A percentile compares a stretch with the other conserved stretches of the same genome.
Evolutionary conservation across 768 basidiomycete species (phyloP).

Genomic region (Russula emetica): DNA sequence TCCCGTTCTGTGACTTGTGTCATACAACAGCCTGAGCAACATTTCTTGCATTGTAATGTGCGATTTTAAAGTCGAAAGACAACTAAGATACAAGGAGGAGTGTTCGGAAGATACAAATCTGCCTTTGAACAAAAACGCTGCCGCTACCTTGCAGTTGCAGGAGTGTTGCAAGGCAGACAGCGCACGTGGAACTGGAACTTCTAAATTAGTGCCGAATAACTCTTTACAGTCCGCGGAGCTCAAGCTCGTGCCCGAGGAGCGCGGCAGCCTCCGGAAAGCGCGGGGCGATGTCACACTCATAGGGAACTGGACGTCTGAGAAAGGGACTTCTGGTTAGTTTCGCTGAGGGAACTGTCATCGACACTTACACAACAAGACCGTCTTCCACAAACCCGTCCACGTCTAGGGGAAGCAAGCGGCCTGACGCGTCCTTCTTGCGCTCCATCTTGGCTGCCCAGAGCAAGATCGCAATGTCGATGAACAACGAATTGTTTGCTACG

Average conservation of each 20-base stretch:
- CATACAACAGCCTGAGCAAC: neutral
- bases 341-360: neutral
- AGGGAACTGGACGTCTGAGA: slow-evolving; percentile 23
- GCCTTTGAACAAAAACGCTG: neutral
- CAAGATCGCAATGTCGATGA: slow-evolving; percentile 24
- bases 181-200: neutral
- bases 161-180: neutral
- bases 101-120: neutral
- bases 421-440: slow-evolving; percentile 18
- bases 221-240: slow-evolving; percentile 16
- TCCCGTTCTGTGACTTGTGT: neutral
- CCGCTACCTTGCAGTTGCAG: neutral
- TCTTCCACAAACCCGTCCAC: slow-evolving; percentile 27
- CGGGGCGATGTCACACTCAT: slow-evolving; percentile 17
- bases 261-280: slow-evolving; percentile 23
- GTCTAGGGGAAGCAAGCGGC: slow-evolving; percentile 15
- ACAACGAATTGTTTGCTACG: slow-evolving; percentile 25
- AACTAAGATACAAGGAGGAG: neutral
- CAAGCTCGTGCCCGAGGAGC: slow-evolving; percentile 13
- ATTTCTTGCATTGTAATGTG: neutral
- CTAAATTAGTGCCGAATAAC: neutral
- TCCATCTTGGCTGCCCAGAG: slow-evolving; percentile 24
- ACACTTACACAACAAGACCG: slow-evolving; percentile 26
- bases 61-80: neutral
- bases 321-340: neutral